phyloP scores from a whole-genome alignment of 2,329 filamentous ascomycete species.

The Colletotrichum sublineola region DNA sequence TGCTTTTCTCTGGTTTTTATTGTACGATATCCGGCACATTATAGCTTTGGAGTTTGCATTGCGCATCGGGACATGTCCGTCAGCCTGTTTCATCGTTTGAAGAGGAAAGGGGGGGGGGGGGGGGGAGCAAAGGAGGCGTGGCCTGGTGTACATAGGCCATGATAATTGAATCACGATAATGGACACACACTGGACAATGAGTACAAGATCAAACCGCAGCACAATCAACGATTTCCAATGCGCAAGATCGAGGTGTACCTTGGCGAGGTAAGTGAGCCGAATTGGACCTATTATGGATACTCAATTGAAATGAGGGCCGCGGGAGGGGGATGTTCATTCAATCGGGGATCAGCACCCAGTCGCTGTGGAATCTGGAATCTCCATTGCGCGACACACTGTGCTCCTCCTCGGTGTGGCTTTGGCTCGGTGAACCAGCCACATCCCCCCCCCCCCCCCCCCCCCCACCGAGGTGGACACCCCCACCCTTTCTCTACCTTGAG shows the following conservation, averaged over 20 bases:
- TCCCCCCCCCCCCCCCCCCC: neutral
- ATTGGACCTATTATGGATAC: neutral
- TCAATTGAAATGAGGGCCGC: neutral
- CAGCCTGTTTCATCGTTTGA: slow-evolving; percentile 34
- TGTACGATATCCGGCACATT: slow-evolving; percentile 42
- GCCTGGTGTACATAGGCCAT: slow-evolving; percentile 41
- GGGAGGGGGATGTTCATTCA: neutral
- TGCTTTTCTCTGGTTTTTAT: slow-evolving; percentile 40
- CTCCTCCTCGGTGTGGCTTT: neutral
- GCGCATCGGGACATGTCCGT: slow-evolving; percentile 36
- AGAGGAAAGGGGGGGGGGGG: neutral
- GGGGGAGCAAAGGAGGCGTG: neutral
- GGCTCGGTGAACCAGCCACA: neutral
- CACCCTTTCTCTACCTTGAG: slow-evolving; percentile 7
- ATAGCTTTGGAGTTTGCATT: slow-evolving; percentile 39
- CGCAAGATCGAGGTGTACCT: neutral
- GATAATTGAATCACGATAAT: slow-evolving; percentile 39
- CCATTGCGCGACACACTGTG: slow-evolving; percentile 2
- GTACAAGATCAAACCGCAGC: too few relatives aligned
- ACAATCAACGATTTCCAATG: neutral
- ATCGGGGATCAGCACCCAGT: neutral
- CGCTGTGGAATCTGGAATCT: neutral
- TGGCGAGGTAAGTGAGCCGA: neutral
- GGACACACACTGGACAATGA: slow-evolving; percentile 17
- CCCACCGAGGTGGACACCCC: neutral